These are phyloP conservation scores for Echria macrotheca DNA, from an alignment of 495 filamentous ascomycete species.

Conservation along the genomic window DNA sequence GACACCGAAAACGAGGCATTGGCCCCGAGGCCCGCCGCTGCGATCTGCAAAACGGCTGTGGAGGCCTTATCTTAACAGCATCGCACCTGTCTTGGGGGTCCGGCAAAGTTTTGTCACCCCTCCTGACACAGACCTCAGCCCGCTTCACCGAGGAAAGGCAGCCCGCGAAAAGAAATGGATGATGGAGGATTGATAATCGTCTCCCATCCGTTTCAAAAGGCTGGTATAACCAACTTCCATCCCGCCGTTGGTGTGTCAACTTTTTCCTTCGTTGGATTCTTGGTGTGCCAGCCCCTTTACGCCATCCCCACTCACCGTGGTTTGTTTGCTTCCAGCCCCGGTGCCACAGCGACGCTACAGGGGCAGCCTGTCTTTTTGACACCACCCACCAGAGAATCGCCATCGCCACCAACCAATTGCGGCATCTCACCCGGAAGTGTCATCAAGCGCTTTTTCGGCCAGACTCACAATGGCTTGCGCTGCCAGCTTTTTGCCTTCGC, in stretches of 20 bases:
- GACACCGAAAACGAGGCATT: constrained; percentile 12
- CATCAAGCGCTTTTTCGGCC: constrained; percentile 13
- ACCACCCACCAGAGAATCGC: constrained; percentile 2
- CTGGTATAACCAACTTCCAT: no score
- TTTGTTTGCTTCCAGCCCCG: constrained; percentile 5
- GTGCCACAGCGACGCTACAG: constrained; percentile 11
- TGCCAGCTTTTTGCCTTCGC: constrained; percentile 36
- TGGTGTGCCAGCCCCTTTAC: constrained; percentile 3
- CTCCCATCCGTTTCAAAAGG: no score
- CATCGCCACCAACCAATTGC: constrained; percentile 9
- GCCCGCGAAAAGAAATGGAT: neutral
- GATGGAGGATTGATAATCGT: neutral
- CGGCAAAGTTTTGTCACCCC: no score
- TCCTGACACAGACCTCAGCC: neutral
- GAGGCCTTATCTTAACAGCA: constrained; percentile 18
- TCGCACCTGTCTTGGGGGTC: constrained; percentile 8
- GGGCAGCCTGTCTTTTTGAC: neutral
- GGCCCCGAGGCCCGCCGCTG: neutral
- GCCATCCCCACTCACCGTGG: neutral
- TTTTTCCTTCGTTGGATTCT: neutral
- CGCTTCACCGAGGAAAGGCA: neutral
- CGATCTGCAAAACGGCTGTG: neutral
- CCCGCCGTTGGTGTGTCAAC: neutral
- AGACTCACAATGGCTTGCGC: constrained; percentile 28
- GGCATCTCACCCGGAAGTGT: constrained; percentile 3